These are phyloP conservation scores for Haematococcus sp. DNA, from an alignment of 139 green algal genomes.

Conservation along the genomic window DNA sequence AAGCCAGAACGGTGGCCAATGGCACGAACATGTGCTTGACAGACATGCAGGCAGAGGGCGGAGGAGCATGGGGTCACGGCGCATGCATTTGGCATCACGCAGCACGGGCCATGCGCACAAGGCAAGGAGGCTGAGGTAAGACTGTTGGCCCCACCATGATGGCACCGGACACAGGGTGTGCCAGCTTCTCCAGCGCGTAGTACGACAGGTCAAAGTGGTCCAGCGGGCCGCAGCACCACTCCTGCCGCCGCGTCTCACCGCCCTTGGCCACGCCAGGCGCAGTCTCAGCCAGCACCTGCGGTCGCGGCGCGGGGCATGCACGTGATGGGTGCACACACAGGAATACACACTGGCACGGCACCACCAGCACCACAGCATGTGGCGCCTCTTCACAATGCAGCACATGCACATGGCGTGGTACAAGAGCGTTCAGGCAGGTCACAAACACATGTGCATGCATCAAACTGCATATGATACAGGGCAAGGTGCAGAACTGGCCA, in stretches of 20 bases:
- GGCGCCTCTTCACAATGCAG: background rate
- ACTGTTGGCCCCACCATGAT: constrained; percentile 33
- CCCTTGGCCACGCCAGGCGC: constrained; percentile 35
- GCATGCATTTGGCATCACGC: no score
- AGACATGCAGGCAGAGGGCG: no score
- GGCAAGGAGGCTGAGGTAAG: no score
- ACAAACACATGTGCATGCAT: constrained; percentile 1
- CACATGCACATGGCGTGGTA: no score
- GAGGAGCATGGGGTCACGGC: no score
- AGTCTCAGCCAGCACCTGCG: constrained; percentile 37
- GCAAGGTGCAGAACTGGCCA: no score
- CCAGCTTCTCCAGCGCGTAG: constrained; percentile 59
- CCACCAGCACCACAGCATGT: background rate
- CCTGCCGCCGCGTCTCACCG: constrained; percentile 36
- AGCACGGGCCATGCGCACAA: no score
- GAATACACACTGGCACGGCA: background rate
- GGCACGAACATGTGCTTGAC: no score
- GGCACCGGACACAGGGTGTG: constrained; percentile 41
- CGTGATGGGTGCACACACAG: background rate
- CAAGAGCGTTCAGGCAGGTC: no score
- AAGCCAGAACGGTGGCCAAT: no score
- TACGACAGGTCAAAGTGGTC: constrained; percentile 67
- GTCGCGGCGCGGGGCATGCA: background rate
- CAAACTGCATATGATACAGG: no score
- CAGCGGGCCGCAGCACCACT: constrained; percentile 57